These are phyloP conservation scores for Sphaerostilbella broomeana DNA, from an alignment of 2,329 filamentous ascomycete genomes.

Conservation along the genomic window DNA sequence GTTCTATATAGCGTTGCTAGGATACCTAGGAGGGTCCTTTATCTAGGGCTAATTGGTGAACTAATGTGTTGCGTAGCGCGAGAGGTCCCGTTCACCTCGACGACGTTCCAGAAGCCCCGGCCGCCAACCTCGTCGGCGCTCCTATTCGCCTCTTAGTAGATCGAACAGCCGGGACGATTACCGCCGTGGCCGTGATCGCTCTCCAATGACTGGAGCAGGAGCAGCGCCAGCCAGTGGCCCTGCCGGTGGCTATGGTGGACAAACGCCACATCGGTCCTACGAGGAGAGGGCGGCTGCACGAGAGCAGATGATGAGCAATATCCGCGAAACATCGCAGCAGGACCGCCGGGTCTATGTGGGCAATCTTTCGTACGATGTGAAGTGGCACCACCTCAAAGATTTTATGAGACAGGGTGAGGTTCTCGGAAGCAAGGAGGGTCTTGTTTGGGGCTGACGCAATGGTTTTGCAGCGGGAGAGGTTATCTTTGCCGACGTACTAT, in stretches of 20 bases:
- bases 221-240: slow-evolving; percentile 63
- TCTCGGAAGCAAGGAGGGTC: slow-evolving; percentile 19
- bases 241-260: slow-evolving; percentile 57
- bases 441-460: slow-evolving; percentile 36
- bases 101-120: slow-evolving; percentile 80
- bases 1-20: not conserved
- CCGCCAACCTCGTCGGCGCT: slow-evolving; percentile 62
- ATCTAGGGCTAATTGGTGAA: too few species aligned
- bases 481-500: slow-evolving; percentile 97
- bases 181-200: slow-evolving; percentile 67
- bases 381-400: slow-evolving; percentile 99
- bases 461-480: slow-evolving; percentile 80
- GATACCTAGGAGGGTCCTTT: slow-evolving; percentile 13
- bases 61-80: too few species aligned
- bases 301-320: slow-evolving; percentile 92
- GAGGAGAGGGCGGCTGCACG: slow-evolving; percentile 80
- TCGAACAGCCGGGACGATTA: slow-evolving; percentile 71
- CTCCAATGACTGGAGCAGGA: slow-evolving; percentile 75
- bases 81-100: slow-evolving; percentile 74
- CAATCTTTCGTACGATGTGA: slow-evolving; percentile 98
- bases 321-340: slow-evolving; percentile 92
- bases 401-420: slow-evolving; percentile 97
- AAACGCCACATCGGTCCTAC: slow-evolving; percentile 61
- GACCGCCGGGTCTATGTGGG: slow-evolving; percentile 99
- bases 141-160: slow-evolving; percentile 72